Percentiles rank a stretch among this genome's conserved stretches.
These are phyloP conservation scores for Pestalotiopsis sp. DNA, from an alignment of 2,329 filamentous ascomycete species.

Conservation along the genomic window DNA sequence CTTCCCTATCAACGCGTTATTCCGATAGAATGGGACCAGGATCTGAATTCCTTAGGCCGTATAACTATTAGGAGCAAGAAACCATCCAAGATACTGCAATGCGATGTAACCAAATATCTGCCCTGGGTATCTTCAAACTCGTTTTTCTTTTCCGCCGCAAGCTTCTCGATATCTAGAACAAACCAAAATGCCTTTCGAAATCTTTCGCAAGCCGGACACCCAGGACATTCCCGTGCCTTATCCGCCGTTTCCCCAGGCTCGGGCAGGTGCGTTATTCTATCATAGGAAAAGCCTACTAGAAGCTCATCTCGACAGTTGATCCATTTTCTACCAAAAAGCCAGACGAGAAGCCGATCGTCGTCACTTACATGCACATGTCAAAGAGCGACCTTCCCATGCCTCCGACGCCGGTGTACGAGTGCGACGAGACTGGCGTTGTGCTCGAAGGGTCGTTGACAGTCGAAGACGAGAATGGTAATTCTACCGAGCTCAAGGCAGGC, in stretches of 20 bases:
- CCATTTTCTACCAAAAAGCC: background rate
- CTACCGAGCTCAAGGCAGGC: background rate
- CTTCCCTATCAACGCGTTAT: background rate
- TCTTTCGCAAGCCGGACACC: background rate
- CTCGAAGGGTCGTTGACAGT: background rate
- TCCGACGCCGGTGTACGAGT: background rate
- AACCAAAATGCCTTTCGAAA: background rate
- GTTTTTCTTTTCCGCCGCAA: background rate
- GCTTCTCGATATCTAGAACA: background rate
- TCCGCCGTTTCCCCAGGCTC: background rate
- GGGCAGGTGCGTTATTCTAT: background rate
- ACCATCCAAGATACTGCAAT: too few species aligned
- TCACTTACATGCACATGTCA: background rate
- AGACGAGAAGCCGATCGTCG: background rate
- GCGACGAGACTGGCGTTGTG: background rate
- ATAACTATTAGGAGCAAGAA: too few species aligned
- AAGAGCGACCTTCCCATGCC: background rate
- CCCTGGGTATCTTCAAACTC: background rate
- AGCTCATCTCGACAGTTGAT: background rate
- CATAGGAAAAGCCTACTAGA: background rate
- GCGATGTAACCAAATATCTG: too few species aligned
- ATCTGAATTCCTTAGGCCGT: too few species aligned
- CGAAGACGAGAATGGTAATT: background rate
- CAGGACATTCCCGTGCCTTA: background rate
- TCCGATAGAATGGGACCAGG: too few species aligned